Percentiles rank a stretch among this genome's conserved stretches.
These are phyloP conservation scores for Debaryomycetaceae sp. DNA, from an alignment of 1,139 yeast genomes.

Conservation along the genomic window DNA sequence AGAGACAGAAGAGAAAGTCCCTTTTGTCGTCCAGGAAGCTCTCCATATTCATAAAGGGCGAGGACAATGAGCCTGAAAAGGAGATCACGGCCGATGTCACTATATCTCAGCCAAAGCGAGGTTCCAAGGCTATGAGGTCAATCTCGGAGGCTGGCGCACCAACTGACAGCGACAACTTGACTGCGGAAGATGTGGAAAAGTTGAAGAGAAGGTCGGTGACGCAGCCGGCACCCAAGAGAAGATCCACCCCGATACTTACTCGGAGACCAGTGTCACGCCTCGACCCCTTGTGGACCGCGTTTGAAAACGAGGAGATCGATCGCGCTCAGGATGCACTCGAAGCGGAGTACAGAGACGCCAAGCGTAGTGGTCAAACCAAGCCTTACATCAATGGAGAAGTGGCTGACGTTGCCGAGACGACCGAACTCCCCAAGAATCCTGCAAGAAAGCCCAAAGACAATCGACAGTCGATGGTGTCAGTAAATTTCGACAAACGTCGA, in stretches of 20 bases:
- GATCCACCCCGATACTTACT: constrained; percentile 40
- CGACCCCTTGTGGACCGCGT: constrained; percentile 58
- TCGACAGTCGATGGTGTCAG: constrained; percentile 39
- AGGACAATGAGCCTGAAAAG: constrained; percentile 16
- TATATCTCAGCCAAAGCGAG: constrained; percentile 38
- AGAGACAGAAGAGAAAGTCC: constrained; percentile 41
- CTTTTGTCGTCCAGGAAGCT: constrained; percentile 38
- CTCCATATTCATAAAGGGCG: constrained; percentile 35
- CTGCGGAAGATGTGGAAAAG: constrained; percentile 38
- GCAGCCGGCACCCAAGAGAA: constrained; percentile 34
- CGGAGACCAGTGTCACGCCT: constrained; percentile 67
- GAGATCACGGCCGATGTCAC: constrained; percentile 21
- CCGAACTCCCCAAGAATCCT: constrained; percentile 1
- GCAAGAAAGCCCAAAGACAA: constrained; percentile 16
- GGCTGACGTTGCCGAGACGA: constrained; percentile 8
- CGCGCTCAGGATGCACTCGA: constrained; percentile 43
- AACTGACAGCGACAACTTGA: constrained; percentile 25
- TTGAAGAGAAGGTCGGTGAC: constrained; percentile 47
- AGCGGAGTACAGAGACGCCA: constrained; percentile 28
- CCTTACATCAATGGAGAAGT: too few species aligned
- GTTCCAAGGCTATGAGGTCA: constrained; percentile 30
- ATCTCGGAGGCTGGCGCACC: constrained; percentile 32
- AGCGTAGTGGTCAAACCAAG: constrained; percentile 7
- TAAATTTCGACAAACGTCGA: constrained; percentile 15
- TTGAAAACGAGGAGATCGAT: constrained; percentile 45